A percentile compares a stretch with the other conserved stretches of the same genome.
phyloP scores from a whole-genome alignment of 2,329 filamentous ascomycete species.

The Fusarium sp. region DNA sequence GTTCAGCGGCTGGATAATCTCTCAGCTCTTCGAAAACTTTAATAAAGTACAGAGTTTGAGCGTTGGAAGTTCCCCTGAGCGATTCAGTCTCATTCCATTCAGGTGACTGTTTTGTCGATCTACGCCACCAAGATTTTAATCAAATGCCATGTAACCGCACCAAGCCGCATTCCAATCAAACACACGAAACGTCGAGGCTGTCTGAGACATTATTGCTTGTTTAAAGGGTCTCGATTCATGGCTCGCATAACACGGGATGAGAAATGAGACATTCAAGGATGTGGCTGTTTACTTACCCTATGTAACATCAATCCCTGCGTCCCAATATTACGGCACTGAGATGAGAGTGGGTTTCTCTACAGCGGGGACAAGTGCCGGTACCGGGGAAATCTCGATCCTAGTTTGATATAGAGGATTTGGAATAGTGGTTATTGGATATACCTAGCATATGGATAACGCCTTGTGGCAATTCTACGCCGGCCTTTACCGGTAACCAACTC shows the following conservation, averaged over 20 bases:
- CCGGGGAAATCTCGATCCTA: not conserved
- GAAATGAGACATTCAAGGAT: constrained; percentile 5
- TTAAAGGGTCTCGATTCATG: not conserved
- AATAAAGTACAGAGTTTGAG: not conserved
- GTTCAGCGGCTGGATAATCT: too few species aligned
- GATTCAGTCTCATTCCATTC: not conserved
- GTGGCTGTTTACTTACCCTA: not conserved
- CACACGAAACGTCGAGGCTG: not conserved
- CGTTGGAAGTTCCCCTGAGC: constrained; percentile 4
- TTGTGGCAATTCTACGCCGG: not conserved
- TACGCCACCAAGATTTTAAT: not conserved
- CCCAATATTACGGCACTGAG: not conserved
- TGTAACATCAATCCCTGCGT: not conserved
- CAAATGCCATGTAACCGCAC: not conserved
- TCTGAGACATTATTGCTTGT: not conserved
- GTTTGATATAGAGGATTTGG: not conserved
- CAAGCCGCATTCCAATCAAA: not conserved
- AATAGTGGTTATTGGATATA: not conserved
- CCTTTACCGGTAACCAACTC: not conserved
- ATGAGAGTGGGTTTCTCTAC: not conserved
- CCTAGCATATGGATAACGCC: not conserved
- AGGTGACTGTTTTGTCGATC: not conserved
- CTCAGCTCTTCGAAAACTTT: not conserved
- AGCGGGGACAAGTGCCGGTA: not conserved
- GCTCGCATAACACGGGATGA: not conserved